Percentiles rank a stretch among this genome's conserved stretches.
Evolutionary conservation across 2,329 filamentous ascomycete species (phyloP).

Genomic region (Monosporascus cannonballus): DNA sequence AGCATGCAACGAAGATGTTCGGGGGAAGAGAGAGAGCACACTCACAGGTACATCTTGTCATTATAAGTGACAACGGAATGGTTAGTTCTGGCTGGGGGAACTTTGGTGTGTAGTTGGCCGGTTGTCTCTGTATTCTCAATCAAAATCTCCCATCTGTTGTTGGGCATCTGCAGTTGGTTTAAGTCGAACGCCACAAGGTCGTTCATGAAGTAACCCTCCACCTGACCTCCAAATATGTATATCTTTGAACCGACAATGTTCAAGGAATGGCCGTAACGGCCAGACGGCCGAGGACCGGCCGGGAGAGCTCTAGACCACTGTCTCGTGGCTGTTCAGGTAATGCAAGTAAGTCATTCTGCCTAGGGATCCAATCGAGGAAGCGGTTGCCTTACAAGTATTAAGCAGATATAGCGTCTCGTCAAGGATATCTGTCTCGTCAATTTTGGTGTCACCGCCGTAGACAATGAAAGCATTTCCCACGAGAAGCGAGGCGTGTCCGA

Average conservation of each 20-base stretch:
- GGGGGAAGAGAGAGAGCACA: slow-evolving; percentile 16
- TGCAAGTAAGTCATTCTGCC: slow-evolving; percentile 1
- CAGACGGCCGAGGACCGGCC: slow-evolving; percentile 75
- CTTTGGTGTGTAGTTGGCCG: slow-evolving; percentile 53
- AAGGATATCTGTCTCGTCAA: slow-evolving; percentile 83
- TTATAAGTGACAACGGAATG: slow-evolving; percentile 88
- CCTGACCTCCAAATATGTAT: slow-evolving; percentile 94
- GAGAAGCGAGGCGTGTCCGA: slow-evolving; percentile 87
- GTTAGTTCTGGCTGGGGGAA: slow-evolving; percentile 88
- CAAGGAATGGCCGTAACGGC: slow-evolving; percentile 90
- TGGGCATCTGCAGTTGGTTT: slow-evolving; percentile 85
- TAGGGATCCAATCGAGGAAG: not conserved
- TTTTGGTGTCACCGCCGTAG: slow-evolving; percentile 96
- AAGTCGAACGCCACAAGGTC: slow-evolving; percentile 92
- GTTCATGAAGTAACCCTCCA: slow-evolving; percentile 97
- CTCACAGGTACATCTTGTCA: slow-evolving; percentile 88
- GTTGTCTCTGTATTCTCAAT: slow-evolving; percentile 65
- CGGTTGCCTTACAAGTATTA: slow-evolving; percentile 76
- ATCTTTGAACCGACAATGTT: slow-evolving; percentile 97
- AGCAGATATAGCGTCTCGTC: slow-evolving; percentile 95
- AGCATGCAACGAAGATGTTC: slow-evolving; percentile 4
- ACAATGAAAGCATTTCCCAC: slow-evolving; percentile 99
- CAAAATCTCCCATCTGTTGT: slow-evolving; percentile 93
- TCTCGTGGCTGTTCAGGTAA: slow-evolving; percentile 64
- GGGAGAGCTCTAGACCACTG: slow-evolving; percentile 96